Conservation (phyloP, 129 eudicot genomes). For the Flaveria ramosissima region DNA sequence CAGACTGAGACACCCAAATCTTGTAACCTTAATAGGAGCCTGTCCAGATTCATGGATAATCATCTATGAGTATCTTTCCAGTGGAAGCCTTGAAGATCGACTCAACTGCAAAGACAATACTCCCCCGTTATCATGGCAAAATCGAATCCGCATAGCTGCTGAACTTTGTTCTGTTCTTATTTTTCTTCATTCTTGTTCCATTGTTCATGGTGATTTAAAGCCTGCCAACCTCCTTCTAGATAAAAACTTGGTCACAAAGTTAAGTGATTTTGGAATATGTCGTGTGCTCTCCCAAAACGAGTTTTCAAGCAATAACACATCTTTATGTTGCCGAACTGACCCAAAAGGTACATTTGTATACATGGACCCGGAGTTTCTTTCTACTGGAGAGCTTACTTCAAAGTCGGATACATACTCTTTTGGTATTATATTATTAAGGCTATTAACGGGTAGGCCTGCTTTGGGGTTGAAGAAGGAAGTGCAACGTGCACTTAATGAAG, state of each 20-base stretch:
- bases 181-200: slow-evolving; percentile 73
- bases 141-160: slow-evolving; percentile 78
- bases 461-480: slow-evolving; percentile 68
- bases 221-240: slow-evolving; percentile 83
- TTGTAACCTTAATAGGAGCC: slow-evolving; percentile 79
- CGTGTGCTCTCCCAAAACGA: slow-evolving; percentile 51
- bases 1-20: slow-evolving; percentile 87
- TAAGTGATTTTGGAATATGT: slow-evolving; percentile 86
- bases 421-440: slow-evolving; percentile 68
- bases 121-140: slow-evolving; percentile 90
- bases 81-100: slow-evolving; percentile 96
- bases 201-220: slow-evolving; percentile 82
- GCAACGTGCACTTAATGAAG: slow-evolving; percentile 64
- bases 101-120: slow-evolving; percentile 80
- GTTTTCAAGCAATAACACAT: slow-evolving; percentile 49
- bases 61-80: slow-evolving; percentile 73
- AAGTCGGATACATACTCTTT: slow-evolving; percentile 89
- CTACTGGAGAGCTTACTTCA: slow-evolving; percentile 77
- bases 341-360: slow-evolving; percentile 76
- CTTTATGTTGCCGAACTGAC: slow-evolving; percentile 51
- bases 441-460: slow-evolving; percentile 82
- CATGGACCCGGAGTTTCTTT: slow-evolving; percentile 81
- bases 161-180: slow-evolving; percentile 92
- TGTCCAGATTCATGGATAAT: slow-evolving; percentile 77
- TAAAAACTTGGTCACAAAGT: slow-evolving; percentile 57